phyloP scores from a whole-genome alignment of 768 basidiomycete species.

The Suillus variegatus region DNA sequence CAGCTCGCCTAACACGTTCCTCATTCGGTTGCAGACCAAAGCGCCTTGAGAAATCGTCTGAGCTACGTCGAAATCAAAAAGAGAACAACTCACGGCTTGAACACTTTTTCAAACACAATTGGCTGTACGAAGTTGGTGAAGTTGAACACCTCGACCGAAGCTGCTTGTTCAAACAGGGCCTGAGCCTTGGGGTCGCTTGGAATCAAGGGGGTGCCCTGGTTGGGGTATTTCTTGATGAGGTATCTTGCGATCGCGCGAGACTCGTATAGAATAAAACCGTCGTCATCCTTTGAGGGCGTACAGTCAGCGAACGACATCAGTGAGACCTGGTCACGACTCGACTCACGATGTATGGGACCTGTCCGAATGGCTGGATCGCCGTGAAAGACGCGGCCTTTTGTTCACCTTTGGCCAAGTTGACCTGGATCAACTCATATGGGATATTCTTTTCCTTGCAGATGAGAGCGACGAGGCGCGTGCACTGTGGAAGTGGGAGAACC shows the following conservation, averaged over 20 bases:
- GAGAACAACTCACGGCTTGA: slow-evolving; percentile 45
- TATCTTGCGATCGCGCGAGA: slow-evolving; percentile 64
- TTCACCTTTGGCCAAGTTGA: slow-evolving; percentile 45
- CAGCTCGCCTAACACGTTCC: slow-evolving; percentile 16
- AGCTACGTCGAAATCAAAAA: not conserved
- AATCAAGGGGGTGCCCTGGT: slow-evolving; percentile 51
- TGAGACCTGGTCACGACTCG: not conserved
- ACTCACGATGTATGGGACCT: slow-evolving; percentile 47
- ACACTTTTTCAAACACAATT: slow-evolving; percentile 49
- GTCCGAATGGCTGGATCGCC: slow-evolving; percentile 58
- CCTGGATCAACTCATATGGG: slow-evolving; percentile 48
- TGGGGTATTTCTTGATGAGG: slow-evolving; percentile 52
- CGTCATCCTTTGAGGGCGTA: slow-evolving; percentile 45
- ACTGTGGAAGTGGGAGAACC: slow-evolving; percentile 41
- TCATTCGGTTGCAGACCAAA: slow-evolving; percentile 24
- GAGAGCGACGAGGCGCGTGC: slow-evolving; percentile 52
- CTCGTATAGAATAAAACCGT: slow-evolving; percentile 64
- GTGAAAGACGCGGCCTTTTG: slow-evolving; percentile 49
- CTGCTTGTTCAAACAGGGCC: slow-evolving; percentile 33
- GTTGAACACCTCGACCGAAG: slow-evolving; percentile 50
- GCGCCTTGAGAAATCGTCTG: slow-evolving; percentile 13
- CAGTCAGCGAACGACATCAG: not conserved
- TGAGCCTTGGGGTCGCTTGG: slow-evolving; percentile 42
- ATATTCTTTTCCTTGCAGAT: slow-evolving; percentile 58
- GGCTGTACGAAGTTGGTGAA: slow-evolving; percentile 45